phyloP scores from a whole-genome alignment of 2,329 filamentous ascomycete species.

The Aschersonia sp. region DNA sequence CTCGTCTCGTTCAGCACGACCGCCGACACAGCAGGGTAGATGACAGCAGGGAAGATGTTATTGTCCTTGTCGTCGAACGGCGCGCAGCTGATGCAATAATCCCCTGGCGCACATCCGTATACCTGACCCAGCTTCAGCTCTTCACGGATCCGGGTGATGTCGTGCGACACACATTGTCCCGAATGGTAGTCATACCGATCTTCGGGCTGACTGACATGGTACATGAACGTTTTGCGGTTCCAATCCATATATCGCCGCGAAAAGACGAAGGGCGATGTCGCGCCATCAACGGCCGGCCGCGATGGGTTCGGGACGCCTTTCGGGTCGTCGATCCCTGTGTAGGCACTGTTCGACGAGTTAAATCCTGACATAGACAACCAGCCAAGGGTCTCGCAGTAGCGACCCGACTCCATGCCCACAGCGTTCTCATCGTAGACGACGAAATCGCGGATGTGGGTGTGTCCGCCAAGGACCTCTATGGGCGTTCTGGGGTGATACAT shows the following conservation, averaged over 20 bases:
- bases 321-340: slow-evolving; percentile 18
- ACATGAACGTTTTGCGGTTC: slow-evolving; percentile 51
- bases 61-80: slow-evolving; percentile 36
- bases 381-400: slow-evolving; percentile 55
- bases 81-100: slow-evolving; percentile 42
- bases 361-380: slow-evolving; percentile 53
- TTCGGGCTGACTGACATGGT: slow-evolving; percentile 40
- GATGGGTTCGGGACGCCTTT: slow-evolving; percentile 21
- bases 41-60: slow-evolving; percentile 36
- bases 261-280: slow-evolving; percentile 26
- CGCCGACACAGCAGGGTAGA: slow-evolving; percentile 33
- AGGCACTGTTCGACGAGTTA: slow-evolving; percentile 27
- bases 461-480: slow-evolving; percentile 51
- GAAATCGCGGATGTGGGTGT: slow-evolving; percentile 52
- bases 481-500: slow-evolving; percentile 39
- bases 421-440: slow-evolving; percentile 46
- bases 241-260: slow-evolving; percentile 53
- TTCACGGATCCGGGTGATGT: slow-evolving; percentile 34
- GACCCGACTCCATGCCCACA: slow-evolving; percentile 46
- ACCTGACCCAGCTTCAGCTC: slow-evolving; percentile 39
- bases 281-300: slow-evolving; percentile 22
- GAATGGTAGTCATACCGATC: slow-evolving; percentile 32
- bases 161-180: slow-evolving; percentile 28
- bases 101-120: slow-evolving; percentile 45
- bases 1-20: slow-evolving; percentile 37